Percentiles rank a stretch among this genome's conserved stretches.
phyloP scores from a whole-genome alignment of 108 stramenopile species.

The Pseudonitzschia multiseries region DNA sequence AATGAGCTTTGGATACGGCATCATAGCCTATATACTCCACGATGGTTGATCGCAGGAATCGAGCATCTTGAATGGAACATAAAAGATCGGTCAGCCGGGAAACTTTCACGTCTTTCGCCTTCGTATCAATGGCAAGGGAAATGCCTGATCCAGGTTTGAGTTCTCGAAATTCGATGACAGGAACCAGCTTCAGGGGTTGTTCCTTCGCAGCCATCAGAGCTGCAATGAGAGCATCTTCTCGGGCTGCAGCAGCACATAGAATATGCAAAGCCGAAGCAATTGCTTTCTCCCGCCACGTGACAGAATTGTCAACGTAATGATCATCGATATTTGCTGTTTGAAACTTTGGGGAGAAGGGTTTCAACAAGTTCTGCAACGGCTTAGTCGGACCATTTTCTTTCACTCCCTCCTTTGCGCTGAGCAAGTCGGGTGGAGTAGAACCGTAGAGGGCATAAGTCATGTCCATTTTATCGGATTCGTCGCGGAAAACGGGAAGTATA shows the following conservation, averaged over 20 bases:
- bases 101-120: conserved; percentile 24
- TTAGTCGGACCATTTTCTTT: conserved; percentile 42
- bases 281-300: conserved; percentile 58
- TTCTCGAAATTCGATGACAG: conserved; percentile 38
- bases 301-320: conserved; percentile 37
- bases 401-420: conserved; percentile 41
- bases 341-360: conserved; percentile 33
- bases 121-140: conserved; percentile 14
- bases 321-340: conserved; percentile 36
- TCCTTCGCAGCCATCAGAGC: conserved; percentile 28
- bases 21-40: conserved; percentile 38
- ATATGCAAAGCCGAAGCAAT: conserved; percentile 58
- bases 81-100: conserved; percentile 29
- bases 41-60: conserved; percentile 22
- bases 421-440: conserved; percentile 56
- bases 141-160: conserved; percentile 18
- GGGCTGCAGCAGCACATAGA: conserved; percentile 61
- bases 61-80: conserved; percentile 8
- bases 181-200: conserved; percentile 33
- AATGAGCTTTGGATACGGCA: conserved; percentile 13
- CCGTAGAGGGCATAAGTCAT: conserved; percentile 64
- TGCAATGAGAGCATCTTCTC: conserved; percentile 59
- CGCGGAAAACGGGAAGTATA: conserved; percentile 37
- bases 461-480: conserved; percentile 40
- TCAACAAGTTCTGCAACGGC: conserved; percentile 43